phyloP scores from a whole-genome alignment of 2,329 filamentous ascomycete species.

The Aspergillus fructus region DNA sequence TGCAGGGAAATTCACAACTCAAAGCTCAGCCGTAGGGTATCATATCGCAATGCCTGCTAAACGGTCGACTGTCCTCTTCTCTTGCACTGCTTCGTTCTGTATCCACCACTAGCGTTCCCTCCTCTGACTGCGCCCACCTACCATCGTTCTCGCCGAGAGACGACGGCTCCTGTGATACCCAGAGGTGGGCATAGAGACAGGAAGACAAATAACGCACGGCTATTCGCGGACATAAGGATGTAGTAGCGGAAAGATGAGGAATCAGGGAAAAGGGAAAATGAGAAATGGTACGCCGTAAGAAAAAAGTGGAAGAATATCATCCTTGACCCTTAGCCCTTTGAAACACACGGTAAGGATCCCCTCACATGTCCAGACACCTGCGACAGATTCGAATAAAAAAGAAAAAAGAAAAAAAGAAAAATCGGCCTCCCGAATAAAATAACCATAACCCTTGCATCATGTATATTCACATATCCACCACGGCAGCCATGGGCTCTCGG shows the following conservation, averaged over 20 bases:
- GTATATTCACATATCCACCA: conserved; percentile 16
- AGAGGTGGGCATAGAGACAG: conserved; percentile 3
- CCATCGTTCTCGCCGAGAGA: not conserved
- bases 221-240: conserved; percentile 1
- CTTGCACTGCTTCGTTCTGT: conserved; percentile 13
- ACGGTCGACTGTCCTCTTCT: conserved; percentile 36
- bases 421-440: conserved; percentile 16
- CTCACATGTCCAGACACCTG: conserved; percentile 21
- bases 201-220: conserved; percentile 5
- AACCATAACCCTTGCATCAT: conserved; percentile 24
- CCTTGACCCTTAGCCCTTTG: conserved; percentile 13
- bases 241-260: not conserved
- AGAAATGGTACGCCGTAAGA: conserved; percentile 14
- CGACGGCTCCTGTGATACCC: not conserved
- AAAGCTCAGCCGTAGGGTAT: conserved; percentile 44
- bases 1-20: conserved; percentile 23
- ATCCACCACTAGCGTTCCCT: conserved; percentile 1
- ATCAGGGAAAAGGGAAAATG: conserved; percentile 1
- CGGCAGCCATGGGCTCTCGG: conserved; percentile 13
- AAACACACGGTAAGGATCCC: conserved; percentile 14
- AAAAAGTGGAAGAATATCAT: conserved; percentile 14
- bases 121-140: not conserved
- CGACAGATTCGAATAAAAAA: conserved; percentile 13
- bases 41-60: conserved; percentile 45
- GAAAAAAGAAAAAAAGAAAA: conserved; percentile 8